These are phyloP conservation scores for Coix lacrymajobi DNA, from an alignment of 176 grass and related monocot genomes.

Conservation along the genomic window DNA sequence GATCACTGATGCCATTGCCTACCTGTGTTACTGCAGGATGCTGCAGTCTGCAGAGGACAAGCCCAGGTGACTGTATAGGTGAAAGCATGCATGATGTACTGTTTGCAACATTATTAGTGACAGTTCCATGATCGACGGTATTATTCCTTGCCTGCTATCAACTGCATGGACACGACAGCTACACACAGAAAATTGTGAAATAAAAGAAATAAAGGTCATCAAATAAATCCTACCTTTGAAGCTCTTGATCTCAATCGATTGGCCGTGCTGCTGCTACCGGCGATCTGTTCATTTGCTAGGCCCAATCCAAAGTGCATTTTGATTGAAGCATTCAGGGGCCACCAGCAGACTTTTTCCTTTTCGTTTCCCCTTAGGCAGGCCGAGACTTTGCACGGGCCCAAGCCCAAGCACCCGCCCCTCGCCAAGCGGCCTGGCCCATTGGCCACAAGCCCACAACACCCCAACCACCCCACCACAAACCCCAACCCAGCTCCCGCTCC, in stretches of 20 bases:
- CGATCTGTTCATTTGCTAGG: not conserved
- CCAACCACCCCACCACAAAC: no score
- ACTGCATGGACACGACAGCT: not conserved
- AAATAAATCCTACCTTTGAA: not conserved
- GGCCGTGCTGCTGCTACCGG: not conserved
- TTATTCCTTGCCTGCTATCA: slow-evolving; percentile 15
- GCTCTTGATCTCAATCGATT: not conserved
- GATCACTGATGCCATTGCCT: not conserved
- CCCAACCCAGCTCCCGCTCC: no score
- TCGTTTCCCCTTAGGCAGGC: no score
- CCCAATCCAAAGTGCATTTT: not conserved
- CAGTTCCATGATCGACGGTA: not conserved
- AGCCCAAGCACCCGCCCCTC: no score
- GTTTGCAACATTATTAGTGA: slow-evolving; percentile 25
- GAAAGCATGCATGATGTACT: not conserved
- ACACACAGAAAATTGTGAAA: not conserved
- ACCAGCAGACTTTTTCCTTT: no score
- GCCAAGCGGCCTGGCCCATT: no score
- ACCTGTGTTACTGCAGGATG: slow-evolving; percentile 1
- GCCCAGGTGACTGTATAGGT: slow-evolving; percentile 2
- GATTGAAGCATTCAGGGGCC: no score
- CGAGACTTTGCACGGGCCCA: no score
- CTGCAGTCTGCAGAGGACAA: not conserved
- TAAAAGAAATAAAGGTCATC: not conserved
- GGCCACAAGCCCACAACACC: no score